Conservation (phyloP, 331 rosid genomes). For the Quercus phellos region DNA sequence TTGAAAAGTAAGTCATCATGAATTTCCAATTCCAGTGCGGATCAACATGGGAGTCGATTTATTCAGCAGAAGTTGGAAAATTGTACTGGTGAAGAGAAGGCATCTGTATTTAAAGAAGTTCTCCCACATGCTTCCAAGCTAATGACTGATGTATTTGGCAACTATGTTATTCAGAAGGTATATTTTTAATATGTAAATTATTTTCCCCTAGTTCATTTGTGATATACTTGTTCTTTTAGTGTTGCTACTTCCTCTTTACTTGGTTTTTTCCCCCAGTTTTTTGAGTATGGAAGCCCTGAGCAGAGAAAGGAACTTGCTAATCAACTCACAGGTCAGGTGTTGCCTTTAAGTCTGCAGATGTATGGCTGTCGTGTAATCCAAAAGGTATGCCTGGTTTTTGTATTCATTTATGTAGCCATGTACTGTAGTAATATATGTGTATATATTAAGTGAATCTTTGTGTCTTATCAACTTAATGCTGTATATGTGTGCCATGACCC, state of each 20-base stretch:
- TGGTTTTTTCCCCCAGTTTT: conserved; percentile 42
- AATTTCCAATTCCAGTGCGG: conserved; percentile 47
- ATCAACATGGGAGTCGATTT: conserved; percentile 89
- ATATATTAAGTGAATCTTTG: neutral
- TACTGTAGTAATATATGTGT: neutral
- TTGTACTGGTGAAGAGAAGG: conserved; percentile 47
- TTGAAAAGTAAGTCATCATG: conserved; percentile 23
- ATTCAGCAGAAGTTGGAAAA: conserved; percentile 79
- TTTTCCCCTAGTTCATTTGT: neutral
- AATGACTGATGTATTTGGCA: conserved; percentile 81
- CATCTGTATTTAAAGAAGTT: conserved; percentile 54
- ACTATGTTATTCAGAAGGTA: conserved; percentile 82
- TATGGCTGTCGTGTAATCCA: conserved; percentile 89
- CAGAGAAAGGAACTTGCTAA: conserved; percentile 81
- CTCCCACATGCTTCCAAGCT: conserved; percentile 56
- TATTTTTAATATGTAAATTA: conserved; percentile 1
- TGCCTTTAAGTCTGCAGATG: conserved; percentile 79
- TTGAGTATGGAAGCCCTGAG: conserved; percentile 71
- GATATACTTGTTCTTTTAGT: conserved; percentile 5
- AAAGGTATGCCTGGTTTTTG: conserved; percentile 40
- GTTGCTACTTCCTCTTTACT: conserved; percentile 9
- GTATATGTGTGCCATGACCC: neutral
- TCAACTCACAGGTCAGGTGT: conserved; percentile 54
- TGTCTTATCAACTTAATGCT: neutral
- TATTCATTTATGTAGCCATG: neutral